Evolutionary conservation across 257 asterid species (phyloP).

Genomic region (Fraxinus anomala): DNA sequence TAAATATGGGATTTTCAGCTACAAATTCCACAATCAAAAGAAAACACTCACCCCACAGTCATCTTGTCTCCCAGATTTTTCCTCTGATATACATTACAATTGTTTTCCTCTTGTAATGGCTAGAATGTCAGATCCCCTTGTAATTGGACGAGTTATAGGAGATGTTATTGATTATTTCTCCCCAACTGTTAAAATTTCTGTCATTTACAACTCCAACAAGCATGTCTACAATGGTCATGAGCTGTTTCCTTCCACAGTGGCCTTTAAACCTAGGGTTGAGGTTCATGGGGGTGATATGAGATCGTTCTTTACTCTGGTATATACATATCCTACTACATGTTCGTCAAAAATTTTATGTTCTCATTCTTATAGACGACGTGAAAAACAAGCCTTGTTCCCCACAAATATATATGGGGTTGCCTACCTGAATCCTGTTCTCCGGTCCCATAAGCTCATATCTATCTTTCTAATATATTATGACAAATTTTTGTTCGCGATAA

Average conservation of each 20-base stretch:
- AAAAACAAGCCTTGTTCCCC: not conserved
- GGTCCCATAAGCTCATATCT: too few relatives aligned
- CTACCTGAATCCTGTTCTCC: not conserved
- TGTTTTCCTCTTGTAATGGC: slow-evolving; percentile 13
- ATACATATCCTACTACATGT: not conserved
- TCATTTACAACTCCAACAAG: slow-evolving; percentile 58
- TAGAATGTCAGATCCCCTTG: slow-evolving; percentile 57
- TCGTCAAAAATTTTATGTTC: not conserved
- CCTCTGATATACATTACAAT: slow-evolving; percentile 16
- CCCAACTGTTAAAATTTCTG: slow-evolving; percentile 57
- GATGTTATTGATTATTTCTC: slow-evolving; percentile 70
- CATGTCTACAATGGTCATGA: slow-evolving; percentile 84
- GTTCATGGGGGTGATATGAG: slow-evolving; percentile 80
- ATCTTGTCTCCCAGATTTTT: not conserved
- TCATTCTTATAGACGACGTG: not conserved
- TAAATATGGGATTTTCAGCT: slow-evolving; percentile 37
- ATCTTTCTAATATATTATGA: too few relatives aligned
- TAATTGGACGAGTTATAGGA: slow-evolving; percentile 73
- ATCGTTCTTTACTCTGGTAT: slow-evolving; percentile 81
- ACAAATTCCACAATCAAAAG: not conserved
- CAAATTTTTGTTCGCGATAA: not conserved
- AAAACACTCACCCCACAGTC: not conserved
- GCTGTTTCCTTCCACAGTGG: slow-evolving; percentile 62
- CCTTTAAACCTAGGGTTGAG: slow-evolving; percentile 70
- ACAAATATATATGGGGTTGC: too few relatives aligned